Evolutionary conservation across 129 eudicot genomes (phyloP).

Genomic region (Erigeron canadensis): DNA sequence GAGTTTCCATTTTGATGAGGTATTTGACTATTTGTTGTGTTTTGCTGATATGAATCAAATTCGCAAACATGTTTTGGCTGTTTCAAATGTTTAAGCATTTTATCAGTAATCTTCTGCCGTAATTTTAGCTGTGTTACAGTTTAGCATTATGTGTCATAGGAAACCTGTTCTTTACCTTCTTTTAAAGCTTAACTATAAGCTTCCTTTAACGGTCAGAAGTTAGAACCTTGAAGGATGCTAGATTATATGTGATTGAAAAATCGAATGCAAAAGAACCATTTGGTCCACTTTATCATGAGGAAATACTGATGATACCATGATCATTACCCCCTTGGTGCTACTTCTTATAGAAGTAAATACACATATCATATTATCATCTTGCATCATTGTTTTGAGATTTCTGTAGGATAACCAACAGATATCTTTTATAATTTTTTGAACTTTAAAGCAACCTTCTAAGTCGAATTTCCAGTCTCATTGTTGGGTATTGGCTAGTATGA

Average conservation of each 20-base stretch:
- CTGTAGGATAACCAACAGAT: neutral
- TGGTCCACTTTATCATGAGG: too few species aligned
- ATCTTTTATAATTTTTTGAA: neutral
- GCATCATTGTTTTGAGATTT: neutral
- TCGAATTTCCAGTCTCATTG: too few species aligned
- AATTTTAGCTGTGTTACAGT: conserved; percentile 16
- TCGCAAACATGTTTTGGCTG: conserved; percentile 10
- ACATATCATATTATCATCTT: neutral
- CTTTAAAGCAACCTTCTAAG: too few species aligned
- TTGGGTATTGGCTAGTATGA: too few species aligned
- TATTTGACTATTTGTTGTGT: conserved; percentile 8
- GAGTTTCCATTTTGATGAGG: conserved; percentile 10
- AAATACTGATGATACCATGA: too few species aligned
- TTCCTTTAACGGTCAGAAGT: neutral
- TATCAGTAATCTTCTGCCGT: neutral
- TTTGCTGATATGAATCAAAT: conserved; percentile 5
- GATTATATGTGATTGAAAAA: neutral
- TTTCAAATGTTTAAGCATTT: neutral
- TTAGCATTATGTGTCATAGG: conserved; percentile 6
- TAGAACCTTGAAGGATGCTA: neutral
- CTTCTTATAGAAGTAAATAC: neutral
- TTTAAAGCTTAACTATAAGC: conserved; percentile 1
- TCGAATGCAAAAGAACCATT: neutral
- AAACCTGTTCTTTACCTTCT: neutral
- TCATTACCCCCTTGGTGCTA: neutral